Conservation (phyloP, 1,139 yeast species). For the Lodderomyces jiufengensis region DNA sequence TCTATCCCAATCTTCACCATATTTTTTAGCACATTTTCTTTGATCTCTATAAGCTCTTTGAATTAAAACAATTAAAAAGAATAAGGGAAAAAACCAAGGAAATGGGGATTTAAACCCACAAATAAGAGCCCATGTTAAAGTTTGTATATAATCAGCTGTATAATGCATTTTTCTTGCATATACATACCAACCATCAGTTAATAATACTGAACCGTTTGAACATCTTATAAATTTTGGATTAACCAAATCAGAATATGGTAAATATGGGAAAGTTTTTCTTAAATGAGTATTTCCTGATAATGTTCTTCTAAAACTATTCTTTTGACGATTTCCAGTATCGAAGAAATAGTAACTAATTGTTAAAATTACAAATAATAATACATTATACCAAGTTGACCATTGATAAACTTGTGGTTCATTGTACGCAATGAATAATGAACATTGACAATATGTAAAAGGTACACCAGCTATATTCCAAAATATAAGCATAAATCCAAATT, state of each 20-base stretch:
- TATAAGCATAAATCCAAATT: slow-evolving; percentile 95
- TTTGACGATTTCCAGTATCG: slow-evolving; percentile 93
- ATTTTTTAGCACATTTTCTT: slow-evolving; percentile 77
- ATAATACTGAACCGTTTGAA: slow-evolving; percentile 74
- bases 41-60: slow-evolving; percentile 90
- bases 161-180: slow-evolving; percentile 93
- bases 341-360: slow-evolving; percentile 82
- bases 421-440: slow-evolving; percentile 76
- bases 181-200: slow-evolving; percentile 92
- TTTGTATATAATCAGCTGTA: slow-evolving; percentile 89
- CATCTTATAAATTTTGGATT: slow-evolving; percentile 85
- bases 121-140: slow-evolving; percentile 86
- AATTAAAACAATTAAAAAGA: slow-evolving; percentile 79
- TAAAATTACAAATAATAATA: slow-evolving; percentile 52
- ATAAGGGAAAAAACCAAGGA: slow-evolving; percentile 95
- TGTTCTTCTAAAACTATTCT: slow-evolving; percentile 85
- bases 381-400: slow-evolving; percentile 62
- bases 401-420: slow-evolving; percentile 81
- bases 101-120: slow-evolving; percentile 86
- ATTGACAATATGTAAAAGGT: slow-evolving; percentile 95
- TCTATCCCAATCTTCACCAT: slow-evolving; percentile 91
- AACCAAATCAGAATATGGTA: slow-evolving; percentile 76
- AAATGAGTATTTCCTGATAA: slow-evolving; percentile 73
- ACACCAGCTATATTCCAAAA: slow-evolving; percentile 99
- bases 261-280: slow-evolving; percentile 89